Conservation (phyloP, 257 asterid genomes). For the Nicotiana knightiana region DNA sequence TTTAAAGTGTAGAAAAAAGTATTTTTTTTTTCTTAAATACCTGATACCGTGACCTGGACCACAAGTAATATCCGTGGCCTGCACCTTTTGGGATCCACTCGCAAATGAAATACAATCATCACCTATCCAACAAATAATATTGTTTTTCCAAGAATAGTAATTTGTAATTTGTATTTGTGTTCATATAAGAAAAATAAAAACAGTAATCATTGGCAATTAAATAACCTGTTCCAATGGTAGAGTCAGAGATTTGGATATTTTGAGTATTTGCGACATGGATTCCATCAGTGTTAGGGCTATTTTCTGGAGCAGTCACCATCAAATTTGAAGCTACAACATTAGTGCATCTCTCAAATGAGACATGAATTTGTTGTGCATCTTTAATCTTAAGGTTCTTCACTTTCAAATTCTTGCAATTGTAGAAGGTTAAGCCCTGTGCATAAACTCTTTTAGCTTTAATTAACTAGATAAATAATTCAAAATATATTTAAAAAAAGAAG, state of each 20-base stretch:
- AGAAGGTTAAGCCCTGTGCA: conserved; percentile 65
- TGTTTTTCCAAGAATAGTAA: no score
- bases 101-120: conserved; percentile 86
- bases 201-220: not conserved
- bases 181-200: not conserved
- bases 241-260: conserved; percentile 42
- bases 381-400: conserved; percentile 38
- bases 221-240: conserved; percentile 56
- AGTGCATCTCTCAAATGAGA: conserved; percentile 40
- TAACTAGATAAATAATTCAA: not conserved
- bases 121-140: conserved; percentile 27
- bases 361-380: conserved; percentile 69
- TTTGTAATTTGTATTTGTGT: not conserved
- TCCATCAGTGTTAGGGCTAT: conserved; percentile 87
- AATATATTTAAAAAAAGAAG: no score
- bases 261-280: conserved; percentile 52
- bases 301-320: conserved; percentile 41
- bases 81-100: conserved; percentile 48
- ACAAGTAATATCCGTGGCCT: conserved; percentile 47
- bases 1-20: no score
- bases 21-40: conserved; percentile 13
- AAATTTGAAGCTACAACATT: conserved; percentile 46
- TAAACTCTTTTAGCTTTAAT: not conserved
- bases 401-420: conserved; percentile 46
- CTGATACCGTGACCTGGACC: conserved; percentile 99